Evolutionary conservation across 805 yeast genomes (phyloP).

Genomic region (Candida endomychidarum): DNA sequence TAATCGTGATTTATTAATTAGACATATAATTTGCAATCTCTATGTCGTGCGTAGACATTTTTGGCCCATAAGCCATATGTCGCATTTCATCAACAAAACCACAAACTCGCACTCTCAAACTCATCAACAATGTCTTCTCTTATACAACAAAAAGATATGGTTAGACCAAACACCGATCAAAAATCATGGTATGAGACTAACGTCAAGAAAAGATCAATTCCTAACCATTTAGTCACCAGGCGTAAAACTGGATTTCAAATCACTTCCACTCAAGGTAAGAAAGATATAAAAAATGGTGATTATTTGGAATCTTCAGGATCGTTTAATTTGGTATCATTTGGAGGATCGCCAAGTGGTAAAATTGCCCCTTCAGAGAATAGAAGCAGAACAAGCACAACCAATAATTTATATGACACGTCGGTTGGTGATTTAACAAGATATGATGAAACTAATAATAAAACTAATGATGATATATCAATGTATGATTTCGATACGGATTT

Average conservation of each 20-base stretch:
- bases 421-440: constrained; percentile 16
- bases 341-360: constrained; percentile 29
- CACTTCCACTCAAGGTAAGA: constrained; percentile 20
- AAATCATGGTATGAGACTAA: constrained; percentile 31
- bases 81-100: neutral
- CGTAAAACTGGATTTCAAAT: constrained; percentile 42
- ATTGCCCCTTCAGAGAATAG: constrained; percentile 18
- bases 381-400: constrained; percentile 13
- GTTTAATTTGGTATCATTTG: constrained; percentile 39
- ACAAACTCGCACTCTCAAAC: constrained; percentile 1
- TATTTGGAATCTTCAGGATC: constrained; percentile 19
- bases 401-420: constrained; percentile 23
- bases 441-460: constrained; percentile 33
- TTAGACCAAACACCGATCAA: constrained; percentile 1
- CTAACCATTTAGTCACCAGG: constrained; percentile 42
- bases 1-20: too few relatives aligned
- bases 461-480: constrained; percentile 28
- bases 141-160: constrained; percentile 4
- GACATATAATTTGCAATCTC: too few relatives aligned
- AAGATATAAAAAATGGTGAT: constrained; percentile 13
- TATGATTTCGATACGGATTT: constrained; percentile 33
- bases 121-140: neutral
- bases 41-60: too few relatives aligned
- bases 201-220: constrained; percentile 35
- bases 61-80: neutral